Evolutionary conservation across 805 yeast species (phyloP).

Genomic region (Candida nanaspora): DNA sequence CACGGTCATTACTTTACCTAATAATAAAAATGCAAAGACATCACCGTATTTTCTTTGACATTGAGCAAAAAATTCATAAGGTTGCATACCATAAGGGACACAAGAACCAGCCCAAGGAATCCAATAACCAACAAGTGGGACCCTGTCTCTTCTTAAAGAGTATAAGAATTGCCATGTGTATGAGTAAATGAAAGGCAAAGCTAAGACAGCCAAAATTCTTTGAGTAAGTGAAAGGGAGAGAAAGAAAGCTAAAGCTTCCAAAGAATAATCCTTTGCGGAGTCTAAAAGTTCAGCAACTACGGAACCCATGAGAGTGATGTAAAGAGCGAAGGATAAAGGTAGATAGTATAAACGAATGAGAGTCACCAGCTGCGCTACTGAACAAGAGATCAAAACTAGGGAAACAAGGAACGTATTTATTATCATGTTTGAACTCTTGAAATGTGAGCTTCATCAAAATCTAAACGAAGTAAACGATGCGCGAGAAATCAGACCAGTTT

Average conservation of each 20-base stretch:
- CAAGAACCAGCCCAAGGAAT: conserved; percentile 96
- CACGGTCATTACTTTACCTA: conserved; percentile 93
- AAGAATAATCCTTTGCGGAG: neutral
- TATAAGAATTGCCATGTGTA: conserved; percentile 60
- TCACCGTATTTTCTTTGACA: conserved; percentile 86
- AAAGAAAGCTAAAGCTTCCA: conserved; percentile 6
- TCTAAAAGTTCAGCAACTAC: neutral
- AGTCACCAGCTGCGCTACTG: too few species aligned
- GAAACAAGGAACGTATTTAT: too few species aligned
- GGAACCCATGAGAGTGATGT: conserved; percentile 1
- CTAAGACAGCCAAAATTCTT: conserved; percentile 26
- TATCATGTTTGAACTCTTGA: too few species aligned
- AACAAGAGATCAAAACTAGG: too few species aligned
- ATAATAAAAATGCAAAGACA: conserved; percentile 79
- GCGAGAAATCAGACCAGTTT: too few species aligned
- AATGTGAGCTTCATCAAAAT: too few species aligned
- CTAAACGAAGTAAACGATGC: too few species aligned
- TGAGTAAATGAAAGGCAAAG: conserved; percentile 59
- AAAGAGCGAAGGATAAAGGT: neutral
- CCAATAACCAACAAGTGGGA: conserved; percentile 86
- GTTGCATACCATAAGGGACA: conserved; percentile 82
- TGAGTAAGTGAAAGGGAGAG: conserved; percentile 17
- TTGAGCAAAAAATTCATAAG: conserved; percentile 78
- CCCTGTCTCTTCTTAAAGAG: conserved; percentile 73
- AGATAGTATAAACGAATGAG: too few species aligned